Evolutionary conservation across 2,329 filamentous ascomycete species (phyloP).

Genomic region (Penicillium sumatraense): DNA sequence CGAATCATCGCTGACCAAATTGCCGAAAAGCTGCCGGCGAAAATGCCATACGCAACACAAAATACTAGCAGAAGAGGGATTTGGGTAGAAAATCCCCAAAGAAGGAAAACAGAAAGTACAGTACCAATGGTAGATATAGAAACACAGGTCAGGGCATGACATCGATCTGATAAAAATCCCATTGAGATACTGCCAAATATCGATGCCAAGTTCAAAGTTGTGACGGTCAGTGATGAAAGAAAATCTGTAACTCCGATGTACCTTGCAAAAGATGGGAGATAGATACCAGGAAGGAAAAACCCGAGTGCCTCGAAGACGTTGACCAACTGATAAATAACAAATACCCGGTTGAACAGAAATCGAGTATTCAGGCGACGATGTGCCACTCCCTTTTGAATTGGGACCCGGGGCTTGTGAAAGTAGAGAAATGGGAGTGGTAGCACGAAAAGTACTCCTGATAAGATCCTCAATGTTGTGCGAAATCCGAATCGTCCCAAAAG

Average conservation of each 20-base stretch:
- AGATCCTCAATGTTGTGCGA: slow-evolving; percentile 50
- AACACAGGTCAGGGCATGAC: slow-evolving; percentile 45
- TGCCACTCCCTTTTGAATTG: slow-evolving; percentile 27
- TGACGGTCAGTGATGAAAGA: slow-evolving; percentile 34
- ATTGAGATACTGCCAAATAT: slow-evolving; percentile 40
- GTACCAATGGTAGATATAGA: slow-evolving; percentile 48
- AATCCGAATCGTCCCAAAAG: slow-evolving; percentile 49
- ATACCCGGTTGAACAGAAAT: slow-evolving; percentile 43
- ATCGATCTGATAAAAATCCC: slow-evolving; percentile 47
- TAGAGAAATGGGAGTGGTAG: slow-evolving; percentile 30
- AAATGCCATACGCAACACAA: slow-evolving; percentile 50
- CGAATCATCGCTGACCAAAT: slow-evolving; percentile 53
- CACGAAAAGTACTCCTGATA: slow-evolving; percentile 38
- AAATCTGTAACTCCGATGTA: slow-evolving; percentile 28
- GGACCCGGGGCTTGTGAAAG: slow-evolving; percentile 50
- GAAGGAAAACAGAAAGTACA: slow-evolving; percentile 46
- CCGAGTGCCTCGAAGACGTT: slow-evolving; percentile 44
- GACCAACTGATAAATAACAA: slow-evolving; percentile 53
- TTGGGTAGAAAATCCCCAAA: slow-evolving; percentile 54
- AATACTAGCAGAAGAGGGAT: slow-evolving; percentile 49
- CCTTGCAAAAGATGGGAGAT: slow-evolving; percentile 44
- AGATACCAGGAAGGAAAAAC: slow-evolving; percentile 43
- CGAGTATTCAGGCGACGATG: slow-evolving; percentile 47
- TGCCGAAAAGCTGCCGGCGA: slow-evolving; percentile 48
- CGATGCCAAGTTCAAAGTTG: slow-evolving; percentile 36